Evolutionary conservation across 2,329 filamentous ascomycete species (phyloP).

Genomic region (Aspergillus fijiensis): DNA sequence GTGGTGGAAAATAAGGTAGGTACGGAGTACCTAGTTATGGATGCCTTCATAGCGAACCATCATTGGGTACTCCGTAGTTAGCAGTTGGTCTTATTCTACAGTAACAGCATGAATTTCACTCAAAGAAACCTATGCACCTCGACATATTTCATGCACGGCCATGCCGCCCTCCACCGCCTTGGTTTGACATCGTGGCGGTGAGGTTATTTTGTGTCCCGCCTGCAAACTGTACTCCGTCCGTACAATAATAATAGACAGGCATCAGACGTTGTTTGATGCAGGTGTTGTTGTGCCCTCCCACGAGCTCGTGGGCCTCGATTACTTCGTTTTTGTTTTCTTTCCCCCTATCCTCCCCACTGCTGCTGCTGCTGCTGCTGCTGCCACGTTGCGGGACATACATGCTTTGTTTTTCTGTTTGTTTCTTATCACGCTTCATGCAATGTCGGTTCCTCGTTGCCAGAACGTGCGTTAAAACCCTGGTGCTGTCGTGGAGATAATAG

Average conservation of each 20-base stretch:
- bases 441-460: not conserved
- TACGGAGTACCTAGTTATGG: too few relatives aligned
- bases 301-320: conserved; percentile 10
- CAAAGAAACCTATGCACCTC: not conserved
- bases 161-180: not conserved
- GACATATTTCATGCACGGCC: conserved; percentile 7
- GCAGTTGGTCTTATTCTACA: not conserved
- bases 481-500: not conserved
- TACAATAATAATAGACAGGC: not conserved
- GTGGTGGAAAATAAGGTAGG: too few relatives aligned
- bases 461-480: not conserved
- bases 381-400: conserved; percentile 16
- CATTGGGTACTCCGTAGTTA: too few relatives aligned
- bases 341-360: not conserved
- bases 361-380: not conserved
- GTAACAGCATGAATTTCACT: not conserved
- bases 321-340: conserved; percentile 9
- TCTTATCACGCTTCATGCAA: not conserved
- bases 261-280: conserved; percentile 10
- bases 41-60: too few relatives aligned
- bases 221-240: not conserved
- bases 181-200: conserved; percentile 20
- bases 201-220: conserved; percentile 5
- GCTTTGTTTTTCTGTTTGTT: not conserved
- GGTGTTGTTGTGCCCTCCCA: conserved; percentile 4